Percentiles rank a stretch among this genome's conserved stretches.
These are phyloP conservation scores for Exophiala sideris DNA, from an alignment of 2,329 filamentous ascomycete species.

Conservation along the genomic window DNA sequence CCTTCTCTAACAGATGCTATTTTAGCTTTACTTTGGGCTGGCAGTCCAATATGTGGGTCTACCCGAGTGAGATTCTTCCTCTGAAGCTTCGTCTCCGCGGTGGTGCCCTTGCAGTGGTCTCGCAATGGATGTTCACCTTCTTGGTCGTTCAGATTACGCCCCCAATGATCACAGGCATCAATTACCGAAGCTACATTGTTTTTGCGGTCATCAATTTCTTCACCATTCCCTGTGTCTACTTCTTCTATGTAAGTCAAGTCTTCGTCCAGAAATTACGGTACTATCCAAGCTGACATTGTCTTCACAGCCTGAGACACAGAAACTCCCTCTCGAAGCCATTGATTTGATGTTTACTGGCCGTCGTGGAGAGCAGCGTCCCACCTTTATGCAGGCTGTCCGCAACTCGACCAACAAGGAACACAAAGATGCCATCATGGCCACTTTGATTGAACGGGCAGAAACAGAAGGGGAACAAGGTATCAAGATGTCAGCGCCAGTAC, in stretches of 20 bases:
- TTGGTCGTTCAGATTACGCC: constrained; percentile 63
- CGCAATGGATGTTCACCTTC: constrained; percentile 62
- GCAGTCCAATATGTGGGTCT: constrained; percentile 37
- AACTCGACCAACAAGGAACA: background rate
- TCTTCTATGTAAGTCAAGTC: constrained; percentile 7
- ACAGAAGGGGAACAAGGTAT: background rate
- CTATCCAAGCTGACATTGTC: background rate
- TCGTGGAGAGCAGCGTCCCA: background rate
- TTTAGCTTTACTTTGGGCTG: constrained; percentile 46
- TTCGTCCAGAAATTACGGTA: background rate
- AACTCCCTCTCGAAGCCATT: constrained; percentile 63
- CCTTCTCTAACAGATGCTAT: too few relatives aligned
- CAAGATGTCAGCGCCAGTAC: background rate
- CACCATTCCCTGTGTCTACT: constrained; percentile 4
- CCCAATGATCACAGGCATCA: constrained; percentile 35
- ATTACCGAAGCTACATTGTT: constrained; percentile 35
- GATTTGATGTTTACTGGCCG: constrained; percentile 40
- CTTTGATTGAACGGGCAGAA: background rate
- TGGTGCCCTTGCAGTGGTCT: constrained; percentile 39
- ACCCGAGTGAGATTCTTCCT: constrained; percentile 45
- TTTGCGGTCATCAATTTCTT: constrained; percentile 37
- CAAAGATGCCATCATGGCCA: background rate
- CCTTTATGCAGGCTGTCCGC: background rate
- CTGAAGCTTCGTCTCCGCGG: constrained; percentile 45
- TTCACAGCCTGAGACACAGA: constrained; percentile 53